Conservation (phyloP, 2,329 filamentous ascomycete species). For the Colletotrichum falcatum region DNA sequence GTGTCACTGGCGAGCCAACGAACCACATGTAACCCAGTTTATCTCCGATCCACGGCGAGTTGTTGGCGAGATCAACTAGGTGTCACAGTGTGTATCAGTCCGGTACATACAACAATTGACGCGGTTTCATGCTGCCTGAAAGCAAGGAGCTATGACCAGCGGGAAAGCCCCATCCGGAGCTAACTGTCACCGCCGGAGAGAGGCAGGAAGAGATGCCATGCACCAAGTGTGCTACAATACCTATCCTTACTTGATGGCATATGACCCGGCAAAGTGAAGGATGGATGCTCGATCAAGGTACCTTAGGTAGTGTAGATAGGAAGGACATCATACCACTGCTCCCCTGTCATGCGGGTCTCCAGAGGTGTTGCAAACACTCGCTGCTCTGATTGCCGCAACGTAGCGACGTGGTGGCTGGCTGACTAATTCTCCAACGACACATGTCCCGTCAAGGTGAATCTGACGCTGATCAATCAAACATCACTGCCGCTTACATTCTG, state of each 20-base stretch:
- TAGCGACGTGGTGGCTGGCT: conserved; percentile 21
- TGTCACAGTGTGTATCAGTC: conserved; percentile 6
- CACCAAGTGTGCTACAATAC: background rate
- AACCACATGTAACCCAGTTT: conserved; percentile 6
- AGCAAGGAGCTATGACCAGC: conserved; percentile 28
- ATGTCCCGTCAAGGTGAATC: conserved; percentile 29
- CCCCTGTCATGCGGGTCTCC: conserved; percentile 23
- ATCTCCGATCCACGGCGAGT: background rate
- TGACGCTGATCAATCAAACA: background rate
- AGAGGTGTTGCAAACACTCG: conserved; percentile 24
- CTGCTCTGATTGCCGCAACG: conserved; percentile 38
- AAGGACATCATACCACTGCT: conserved; percentile 9
- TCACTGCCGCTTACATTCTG: background rate
- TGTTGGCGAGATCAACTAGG: conserved; percentile 27
- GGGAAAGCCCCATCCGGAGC: conserved; percentile 28
- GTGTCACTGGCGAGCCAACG: conserved; percentile 25
- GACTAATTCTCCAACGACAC: conserved; percentile 38
- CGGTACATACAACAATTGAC: background rate
- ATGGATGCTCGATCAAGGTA: no score
- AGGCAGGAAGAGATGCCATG: background rate
- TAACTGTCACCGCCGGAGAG: background rate
- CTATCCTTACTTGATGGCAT: background rate
- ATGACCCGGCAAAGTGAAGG: background rate
- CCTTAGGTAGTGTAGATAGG: background rate
- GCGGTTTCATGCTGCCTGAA: conserved; percentile 23